phyloP scores from a whole-genome alignment of 805 yeast genomes.

The Wickerhamia fluorescens region DNA sequence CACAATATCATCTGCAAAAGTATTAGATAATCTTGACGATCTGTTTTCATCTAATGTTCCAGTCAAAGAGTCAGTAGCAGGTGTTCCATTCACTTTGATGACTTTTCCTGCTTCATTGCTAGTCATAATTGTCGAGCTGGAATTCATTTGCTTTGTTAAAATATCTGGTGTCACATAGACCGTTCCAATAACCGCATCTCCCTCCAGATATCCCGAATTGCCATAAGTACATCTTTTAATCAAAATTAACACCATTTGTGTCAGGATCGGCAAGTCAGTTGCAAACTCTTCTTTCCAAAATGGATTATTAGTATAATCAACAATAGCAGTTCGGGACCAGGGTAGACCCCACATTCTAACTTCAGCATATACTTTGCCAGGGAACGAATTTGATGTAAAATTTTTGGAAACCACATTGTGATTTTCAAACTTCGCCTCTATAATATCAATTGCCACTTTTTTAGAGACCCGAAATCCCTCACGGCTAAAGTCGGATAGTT shows the following conservation, averaged over 20 bases:
- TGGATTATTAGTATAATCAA: constrained; percentile 43
- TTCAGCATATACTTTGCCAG: constrained; percentile 53
- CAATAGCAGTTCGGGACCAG: constrained; percentile 73
- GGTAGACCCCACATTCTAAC: constrained; percentile 63
- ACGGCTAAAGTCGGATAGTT: constrained; percentile 12
- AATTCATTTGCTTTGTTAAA: constrained; percentile 26
- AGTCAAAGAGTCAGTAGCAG: constrained; percentile 1
- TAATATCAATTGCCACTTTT: constrained; percentile 46
- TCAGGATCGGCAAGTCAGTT: constrained; percentile 51
- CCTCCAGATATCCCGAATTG: constrained; percentile 16
- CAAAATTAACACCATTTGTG: constrained; percentile 44
- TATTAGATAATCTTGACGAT: background rate
- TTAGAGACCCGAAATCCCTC: constrained; percentile 44
- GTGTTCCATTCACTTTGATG: constrained; percentile 14
- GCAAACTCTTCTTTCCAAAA: constrained; percentile 80
- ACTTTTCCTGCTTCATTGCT: constrained; percentile 15
- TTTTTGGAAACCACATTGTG: too few species aligned
- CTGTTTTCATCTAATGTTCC: background rate
- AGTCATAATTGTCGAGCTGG: constrained; percentile 29
- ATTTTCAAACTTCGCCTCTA: constrained; percentile 60
- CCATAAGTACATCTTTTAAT: constrained; percentile 30
- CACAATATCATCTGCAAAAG: constrained; percentile 27
- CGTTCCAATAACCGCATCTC: constrained; percentile 44
- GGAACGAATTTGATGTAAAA: constrained; percentile 1
- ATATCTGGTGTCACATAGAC: constrained; percentile 49